Percentiles rank a stretch among this genome's conserved stretches.
phyloP scores from a whole-genome alignment of 2,329 filamentous ascomycete species.

The Verticillium zaregamsianum region DNA sequence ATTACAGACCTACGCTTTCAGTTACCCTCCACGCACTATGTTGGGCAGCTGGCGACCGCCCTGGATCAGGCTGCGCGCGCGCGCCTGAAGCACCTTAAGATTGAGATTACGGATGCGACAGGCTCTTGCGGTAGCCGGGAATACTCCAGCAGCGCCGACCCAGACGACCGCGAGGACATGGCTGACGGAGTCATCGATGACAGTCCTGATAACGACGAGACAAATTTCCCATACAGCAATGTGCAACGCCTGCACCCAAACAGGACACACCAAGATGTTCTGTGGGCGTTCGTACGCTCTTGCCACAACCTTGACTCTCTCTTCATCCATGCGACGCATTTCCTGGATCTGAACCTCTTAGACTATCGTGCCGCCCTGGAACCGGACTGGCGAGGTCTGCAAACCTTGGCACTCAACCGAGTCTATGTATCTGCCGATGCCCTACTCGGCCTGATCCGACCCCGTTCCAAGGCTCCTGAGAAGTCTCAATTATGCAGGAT shows the following conservation, averaged over 20 bases:
- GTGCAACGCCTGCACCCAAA: slow-evolving; percentile 3
- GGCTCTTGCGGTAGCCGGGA: slow-evolving; percentile 2
- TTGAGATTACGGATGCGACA: slow-evolving; percentile 4
- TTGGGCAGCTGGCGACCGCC: neutral
- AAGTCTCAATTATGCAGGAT: neutral
- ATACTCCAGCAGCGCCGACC: neutral
- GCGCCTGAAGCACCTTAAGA: neutral
- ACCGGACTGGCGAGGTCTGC: neutral
- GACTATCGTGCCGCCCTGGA: neutral
- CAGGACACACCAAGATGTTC: slow-evolving; percentile 2
- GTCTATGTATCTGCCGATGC: neutral
- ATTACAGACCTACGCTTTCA: slow-evolving; percentile 4
- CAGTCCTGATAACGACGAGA: neutral
- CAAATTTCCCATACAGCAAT: slow-evolving; percentile 4
- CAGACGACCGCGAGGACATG: neutral
- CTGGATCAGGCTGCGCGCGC: neutral
- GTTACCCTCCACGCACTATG: slow-evolving; percentile 3
- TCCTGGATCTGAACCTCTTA: slow-evolving; percentile 1
- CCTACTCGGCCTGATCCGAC: neutral
- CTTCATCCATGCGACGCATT: slow-evolving; percentile 2
- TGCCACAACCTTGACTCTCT: slow-evolving; percentile 5
- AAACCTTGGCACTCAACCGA: neutral
- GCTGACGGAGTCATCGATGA: neutral
- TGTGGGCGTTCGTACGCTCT: slow-evolving; percentile 4
- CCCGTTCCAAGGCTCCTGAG: neutral